Evolutionary conservation across 2,329 filamentous ascomycete genomes (phyloP), one percentile per base, ranked within the genome.

Genomic region (Cadophora malorum): DNA sequence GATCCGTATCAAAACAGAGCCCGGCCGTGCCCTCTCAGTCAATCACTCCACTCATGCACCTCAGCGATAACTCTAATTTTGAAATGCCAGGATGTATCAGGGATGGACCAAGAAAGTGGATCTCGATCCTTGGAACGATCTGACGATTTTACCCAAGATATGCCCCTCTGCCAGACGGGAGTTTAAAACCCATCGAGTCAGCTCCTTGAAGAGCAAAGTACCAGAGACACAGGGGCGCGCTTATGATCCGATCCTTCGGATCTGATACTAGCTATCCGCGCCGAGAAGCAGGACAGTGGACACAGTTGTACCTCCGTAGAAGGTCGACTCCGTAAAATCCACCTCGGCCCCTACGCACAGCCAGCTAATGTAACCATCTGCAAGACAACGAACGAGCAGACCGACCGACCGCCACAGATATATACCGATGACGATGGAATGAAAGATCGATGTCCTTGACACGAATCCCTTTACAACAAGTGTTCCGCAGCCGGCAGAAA

Each of bases 401-500:
- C 35, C 6, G 33, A 59, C 14, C 55, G 35, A 41, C 35, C 56
- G 56, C 56, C 19, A 45, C 12, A n/a, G 6, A 31, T 61, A 62
- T 49, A 62, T 61, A 62, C 21, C 33, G 21, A 49, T 28, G 59
- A 62, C 23, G 59, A 62, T 62, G 59, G 41, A 62, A 47, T 62
- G 25, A 12, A 21, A 49, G 41, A 49, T 55, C 61, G 61, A 66
- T 66, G 64, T 66, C 56, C 55, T 23, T 53, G 64, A 61, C 64
- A 50, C 56, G 56, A 28, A 66, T 66, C 56, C 64, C 64, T 12
- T 33, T 66, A 21, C 64, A 66, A 61, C 64, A 66, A 66, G 64
- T 66, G 45, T 66, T 66, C 49, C 64, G 64, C 31, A 61, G 45
- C 49, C 61, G 56, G 23, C 47, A 50, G 31, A 66, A 66, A 35